A percentile compares a stretch with the other conserved stretches of the same genome.
These are phyloP conservation scores for Candida quercuum DNA, from an alignment of 805 yeast genomes.

Conservation along the genomic window DNA sequence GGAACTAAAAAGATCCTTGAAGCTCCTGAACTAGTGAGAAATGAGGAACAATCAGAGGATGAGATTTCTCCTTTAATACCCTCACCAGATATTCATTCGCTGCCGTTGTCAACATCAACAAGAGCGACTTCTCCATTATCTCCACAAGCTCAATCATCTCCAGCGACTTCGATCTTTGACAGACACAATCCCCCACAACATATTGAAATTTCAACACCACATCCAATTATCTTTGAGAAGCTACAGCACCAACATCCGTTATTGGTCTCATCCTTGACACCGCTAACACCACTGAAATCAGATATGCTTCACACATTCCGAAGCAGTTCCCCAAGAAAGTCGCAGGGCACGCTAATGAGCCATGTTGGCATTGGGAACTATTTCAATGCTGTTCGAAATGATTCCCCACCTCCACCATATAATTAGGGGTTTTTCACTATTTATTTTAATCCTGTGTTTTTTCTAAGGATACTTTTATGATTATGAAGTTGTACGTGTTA, in stretches of 20 bases:
- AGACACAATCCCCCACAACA: background rate
- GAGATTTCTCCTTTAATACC: too few relatives aligned
- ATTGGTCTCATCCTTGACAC: conserved; percentile 4
- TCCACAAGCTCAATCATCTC: too few relatives aligned
- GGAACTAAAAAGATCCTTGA: background rate
- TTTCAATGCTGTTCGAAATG: conserved; percentile 1
- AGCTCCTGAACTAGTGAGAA: too few relatives aligned
- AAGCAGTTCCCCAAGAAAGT: conserved; percentile 21
- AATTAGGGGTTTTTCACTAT: background rate
- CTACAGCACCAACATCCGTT: conserved; percentile 3
- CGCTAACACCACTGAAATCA: conserved; percentile 14
- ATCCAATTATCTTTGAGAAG: conserved; percentile 14
- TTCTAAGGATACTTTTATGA: too few relatives aligned
- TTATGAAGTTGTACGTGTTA: too few relatives aligned
- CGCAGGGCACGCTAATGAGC: conserved; percentile 18
- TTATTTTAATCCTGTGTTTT: too few relatives aligned
- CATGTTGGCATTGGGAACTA: conserved; percentile 9
- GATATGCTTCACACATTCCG: conserved; percentile 6
- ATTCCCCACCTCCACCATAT: conserved; percentile 12
- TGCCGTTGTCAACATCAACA: too few relatives aligned
- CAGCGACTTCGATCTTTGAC: background rate
- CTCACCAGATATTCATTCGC: too few relatives aligned
- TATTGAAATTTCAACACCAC: conserved; percentile 1
- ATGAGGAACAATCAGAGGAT: too few relatives aligned
- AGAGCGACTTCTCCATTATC: too few relatives aligned